Percentiles rank a stretch among this genome's conserved stretches.
phyloP scores from a whole-genome alignment of 495 filamentous ascomycete species.

The Entonaema liquescens region DNA sequence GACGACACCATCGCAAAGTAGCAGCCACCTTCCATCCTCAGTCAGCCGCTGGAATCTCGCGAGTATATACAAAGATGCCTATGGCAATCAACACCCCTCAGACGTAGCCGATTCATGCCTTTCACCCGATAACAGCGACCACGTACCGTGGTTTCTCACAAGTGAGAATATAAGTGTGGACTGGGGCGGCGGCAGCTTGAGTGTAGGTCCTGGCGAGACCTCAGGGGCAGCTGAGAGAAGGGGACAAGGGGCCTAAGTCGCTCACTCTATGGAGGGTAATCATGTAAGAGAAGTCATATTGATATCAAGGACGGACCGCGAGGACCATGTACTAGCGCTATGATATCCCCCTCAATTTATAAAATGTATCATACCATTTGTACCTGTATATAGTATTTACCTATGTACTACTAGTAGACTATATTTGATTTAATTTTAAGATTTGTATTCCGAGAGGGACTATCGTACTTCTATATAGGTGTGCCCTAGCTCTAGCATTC shows the following conservation, averaged over 20 bases:
- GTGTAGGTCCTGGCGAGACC: not conserved
- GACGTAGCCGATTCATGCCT: not conserved
- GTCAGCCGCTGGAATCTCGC: slow-evolving; percentile 5
- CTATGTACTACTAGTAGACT: not conserved
- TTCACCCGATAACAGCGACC: not conserved
- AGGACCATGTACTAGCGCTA: slow-evolving; percentile 1
- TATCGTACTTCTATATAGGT: not conserved
- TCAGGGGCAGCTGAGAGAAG: not conserved
- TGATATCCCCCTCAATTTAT: slow-evolving; percentile 12
- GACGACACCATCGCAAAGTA: not conserved
- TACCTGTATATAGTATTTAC: not conserved
- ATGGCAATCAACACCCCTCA: not conserved
- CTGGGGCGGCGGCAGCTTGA: not conserved
- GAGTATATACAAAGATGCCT: not conserved
- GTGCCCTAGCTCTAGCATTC: not conserved
- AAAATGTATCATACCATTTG: not conserved
- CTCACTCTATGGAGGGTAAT: not conserved
- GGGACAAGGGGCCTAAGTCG: not conserved
- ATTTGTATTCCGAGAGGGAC: not conserved
- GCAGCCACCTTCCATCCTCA: not conserved
- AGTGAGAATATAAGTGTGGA: not conserved
- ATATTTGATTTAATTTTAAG: not conserved
- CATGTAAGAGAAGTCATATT: not conserved
- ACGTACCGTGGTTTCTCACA: slow-evolving; percentile 16
- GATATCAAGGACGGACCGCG: not conserved